Conservation (phyloP, 768 basidiomycete species). For the Imleria badia region DNA sequence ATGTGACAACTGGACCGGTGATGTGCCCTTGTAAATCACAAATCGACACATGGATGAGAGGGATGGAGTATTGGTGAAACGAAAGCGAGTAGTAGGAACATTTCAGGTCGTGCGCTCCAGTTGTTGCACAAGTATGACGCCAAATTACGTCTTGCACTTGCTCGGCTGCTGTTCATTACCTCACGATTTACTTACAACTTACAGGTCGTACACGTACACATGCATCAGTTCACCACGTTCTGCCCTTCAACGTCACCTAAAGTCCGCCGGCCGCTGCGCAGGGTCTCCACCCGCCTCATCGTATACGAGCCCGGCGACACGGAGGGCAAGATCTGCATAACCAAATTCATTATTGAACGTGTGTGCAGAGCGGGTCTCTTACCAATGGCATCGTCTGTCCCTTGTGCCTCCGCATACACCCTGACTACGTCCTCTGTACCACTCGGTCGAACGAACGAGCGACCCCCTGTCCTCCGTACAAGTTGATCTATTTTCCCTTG, state of each 20-base stretch:
- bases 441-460: conserved; percentile 93
- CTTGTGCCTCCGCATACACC: conserved; percentile 91
- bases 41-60: conserved; percentile 73
- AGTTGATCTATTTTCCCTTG: conserved; percentile 83
- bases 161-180: background rate
- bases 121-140: conserved; percentile 13
- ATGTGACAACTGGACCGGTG: conserved; percentile 89
- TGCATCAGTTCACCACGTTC: background rate
- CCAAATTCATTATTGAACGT: conserved; percentile 1
- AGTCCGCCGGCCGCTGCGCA: conserved; percentile 74
- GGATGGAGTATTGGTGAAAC: background rate
- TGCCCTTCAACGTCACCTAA: conserved; percentile 44
- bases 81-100: background rate
- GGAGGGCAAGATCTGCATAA: conserved; percentile 75
- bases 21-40: conserved; percentile 93
- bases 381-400: conserved; percentile 81
- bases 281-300: conserved; percentile 82
- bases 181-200: background rate
- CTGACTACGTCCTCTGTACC: conserved; percentile 98
- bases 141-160: conserved; percentile 22
- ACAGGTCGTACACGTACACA: conserved; percentile 8
- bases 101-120: background rate
- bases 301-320: conserved; percentile 82
- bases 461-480: conserved; percentile 78
- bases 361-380: conserved; percentile 3